Base-by-base conservation (phyloP, 148 eudicot genomes). In the Bassia scoparia region DNA sequence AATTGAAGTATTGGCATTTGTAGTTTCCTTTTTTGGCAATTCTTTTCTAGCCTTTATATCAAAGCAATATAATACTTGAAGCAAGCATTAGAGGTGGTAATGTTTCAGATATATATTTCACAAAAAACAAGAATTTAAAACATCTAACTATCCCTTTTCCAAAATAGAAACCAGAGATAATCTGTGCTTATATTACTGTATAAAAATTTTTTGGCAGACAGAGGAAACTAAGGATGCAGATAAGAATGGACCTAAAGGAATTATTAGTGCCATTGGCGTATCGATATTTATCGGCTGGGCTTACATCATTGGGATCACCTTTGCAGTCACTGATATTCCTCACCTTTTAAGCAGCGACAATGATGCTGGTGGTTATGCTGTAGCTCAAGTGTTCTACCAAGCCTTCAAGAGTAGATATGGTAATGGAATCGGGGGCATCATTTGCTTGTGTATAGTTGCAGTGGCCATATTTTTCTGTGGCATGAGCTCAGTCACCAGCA, bases 151-250 rank as follows among this genome's bases (percentile, higher is more conserved):
- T n/a, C n/a, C n/a, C n/a, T n/a, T n/a, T n/a, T n/a, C 12, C 46
- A 41, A 41, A 7, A 41, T 6, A 41, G 44, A 8, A n/a, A n/a
- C 6, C 46, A 41, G 12, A 41, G 12, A 41, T 41, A 7, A 43
- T 7, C 27, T 27, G 14, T 63, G 48, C 11, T 50, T 34, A 41
- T 78, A 72, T 58, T 65, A 74, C 48, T 70, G 31, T 55, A 38
- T 61, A 35, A 61, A 64, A 60, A 23, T 53, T 66, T 23, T 14
- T 72, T 74, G 67, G 38, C 84, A 95, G 99, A 84, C 99, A 33
- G 99, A 95, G 83, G 99, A 95, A 87, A 95, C 97, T 3, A 95
- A 85, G 83, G 81, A 82, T 62, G 97, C 99, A n/a, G 99, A 89
- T 74, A 84, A 61, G 76, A 95, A 95, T 75, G 99, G 99, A 49